Evolutionary conservation across 257 asterid species (phyloP), one percentile per base, ranked within the genome.

Genomic region (Scutellaria minor): DNA sequence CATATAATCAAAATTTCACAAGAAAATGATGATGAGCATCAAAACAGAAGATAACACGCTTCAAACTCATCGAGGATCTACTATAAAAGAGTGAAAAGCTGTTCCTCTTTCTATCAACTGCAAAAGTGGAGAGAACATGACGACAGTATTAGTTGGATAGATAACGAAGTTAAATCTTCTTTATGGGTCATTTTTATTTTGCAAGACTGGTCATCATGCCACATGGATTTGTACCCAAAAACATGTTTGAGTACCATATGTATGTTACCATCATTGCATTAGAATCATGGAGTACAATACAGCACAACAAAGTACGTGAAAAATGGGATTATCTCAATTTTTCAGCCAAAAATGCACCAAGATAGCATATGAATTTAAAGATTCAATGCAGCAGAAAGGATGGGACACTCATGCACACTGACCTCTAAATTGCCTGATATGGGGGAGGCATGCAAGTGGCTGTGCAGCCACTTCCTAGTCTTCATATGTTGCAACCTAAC

Each of bases 391-490:
- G 10, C 46, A 10, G 22, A 67, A 53, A 45, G 27, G 37, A 44
- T 27, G 14, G 14, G 47, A 39, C 60, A 61, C 11, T 27, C 68
- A 56, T 68, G 76, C 20, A 63, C 41, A 70, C 95, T 24, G 9
- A 95, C 99, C 99, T 95, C 99, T 83, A 92, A 22, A 74, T 95
- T 95, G 73, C 97, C 93, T 24, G 98, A 88, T 70, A 95, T 95
- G 42, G 99, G 99, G 70, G 99, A 95, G 52, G 97, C 97, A 37
- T 92, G 97, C 89, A 95, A 84, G 87, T 95, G 99, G 85, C 99
- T 95, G 72, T 95, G 99, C 73, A 95, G 80, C 99, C 99, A 95
- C 80, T 75, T 90, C 80, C 96, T 84, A 35, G 99, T 95, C 85
- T 74, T 87, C 93, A 89, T 85, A 78, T 95, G 98, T 64, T 92